These are phyloP conservation scores for Combretum micranthum DNA, from an alignment of 345 rosid genomes.

Conservation along the genomic window DNA sequence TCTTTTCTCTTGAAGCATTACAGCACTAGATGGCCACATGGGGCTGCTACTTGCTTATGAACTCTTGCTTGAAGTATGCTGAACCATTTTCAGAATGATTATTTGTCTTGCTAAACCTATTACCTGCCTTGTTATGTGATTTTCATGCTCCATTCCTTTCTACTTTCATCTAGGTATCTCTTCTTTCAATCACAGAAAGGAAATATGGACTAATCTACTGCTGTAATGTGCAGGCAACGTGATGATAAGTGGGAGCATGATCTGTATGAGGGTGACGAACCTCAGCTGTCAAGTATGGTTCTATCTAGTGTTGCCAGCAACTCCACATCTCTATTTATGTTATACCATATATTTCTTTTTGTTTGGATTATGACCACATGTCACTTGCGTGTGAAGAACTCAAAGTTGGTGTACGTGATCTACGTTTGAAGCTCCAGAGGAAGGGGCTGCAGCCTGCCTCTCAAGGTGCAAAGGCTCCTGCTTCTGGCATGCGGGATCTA, in stretches of 20 bases:
- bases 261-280: constrained; percentile 48
- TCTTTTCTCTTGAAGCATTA: too few species aligned
- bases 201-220: neutral
- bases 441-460: constrained; percentile 38
- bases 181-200: neutral
- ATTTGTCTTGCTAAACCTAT: too few species aligned
- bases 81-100: too few species aligned
- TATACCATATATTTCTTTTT: constrained; percentile 26
- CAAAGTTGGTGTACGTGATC: constrained; percentile 67
- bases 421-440: constrained; percentile 88
- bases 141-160: neutral
- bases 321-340: constrained; percentile 20
- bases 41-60: too few species aligned
- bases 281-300: constrained; percentile 66
- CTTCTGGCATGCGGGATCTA: constrained; percentile 59
- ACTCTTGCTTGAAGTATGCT: too few species aligned
- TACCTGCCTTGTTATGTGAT: neutral
- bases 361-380: constrained; percentile 26
- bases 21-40: too few species aligned
- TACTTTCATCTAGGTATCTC: neutral
- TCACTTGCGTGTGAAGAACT: constrained; percentile 54
- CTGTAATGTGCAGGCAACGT: constrained; percentile 63
- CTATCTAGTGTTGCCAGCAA: constrained; percentile 18
- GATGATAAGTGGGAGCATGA: constrained; percentile 99
- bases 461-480: constrained; percentile 43